Conservation (phyloP, 768 basidiomycete genomes). For the Boletus pseudo-olivaceus region DNA sequence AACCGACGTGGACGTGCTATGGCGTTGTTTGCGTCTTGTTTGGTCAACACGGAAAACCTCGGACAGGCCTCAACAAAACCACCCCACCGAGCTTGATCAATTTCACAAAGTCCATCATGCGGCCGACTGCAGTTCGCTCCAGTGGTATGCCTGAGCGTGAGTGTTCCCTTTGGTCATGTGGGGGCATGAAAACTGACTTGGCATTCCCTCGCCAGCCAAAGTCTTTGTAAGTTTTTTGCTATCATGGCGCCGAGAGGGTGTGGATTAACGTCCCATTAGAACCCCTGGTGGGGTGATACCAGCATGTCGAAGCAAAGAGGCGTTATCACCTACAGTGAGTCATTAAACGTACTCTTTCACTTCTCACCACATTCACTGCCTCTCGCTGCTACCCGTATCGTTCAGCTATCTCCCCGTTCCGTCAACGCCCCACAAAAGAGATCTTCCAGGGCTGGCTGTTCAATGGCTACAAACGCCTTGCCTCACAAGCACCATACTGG, state of each 20-base stretch:
- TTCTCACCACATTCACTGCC: neutral
- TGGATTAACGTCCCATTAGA: conserved; percentile 42
- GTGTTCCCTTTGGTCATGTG: conserved; percentile 27
- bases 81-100: neutral
- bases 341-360: neutral
- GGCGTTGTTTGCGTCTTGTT: conserved; percentile 32
- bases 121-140: conserved; percentile 46
- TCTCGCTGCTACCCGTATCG: neutral
- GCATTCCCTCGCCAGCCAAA: conserved; percentile 50
- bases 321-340: conserved; percentile 78
- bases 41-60: conserved; percentile 32
- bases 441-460: conserved; percentile 75
- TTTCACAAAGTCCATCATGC: conserved; percentile 37
- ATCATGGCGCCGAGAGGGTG: neutral
- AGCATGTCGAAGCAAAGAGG: conserved; percentile 71
- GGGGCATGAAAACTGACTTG: neutral
- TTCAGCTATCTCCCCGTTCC: conserved; percentile 79
- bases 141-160: conserved; percentile 84
- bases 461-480: conserved; percentile 80
- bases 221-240: conserved; percentile 62
- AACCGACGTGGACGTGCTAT: neutral
- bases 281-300: conserved; percentile 88
- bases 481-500: conserved; percentile 74
- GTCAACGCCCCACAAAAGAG: conserved; percentile 68
- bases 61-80: conserved; percentile 5